Percentiles rank a stretch among this genome's conserved stretches.
These are phyloP conservation scores for Solanum microdontum DNA, from an alignment of 257 asterid species.

Conservation along the genomic window DNA sequence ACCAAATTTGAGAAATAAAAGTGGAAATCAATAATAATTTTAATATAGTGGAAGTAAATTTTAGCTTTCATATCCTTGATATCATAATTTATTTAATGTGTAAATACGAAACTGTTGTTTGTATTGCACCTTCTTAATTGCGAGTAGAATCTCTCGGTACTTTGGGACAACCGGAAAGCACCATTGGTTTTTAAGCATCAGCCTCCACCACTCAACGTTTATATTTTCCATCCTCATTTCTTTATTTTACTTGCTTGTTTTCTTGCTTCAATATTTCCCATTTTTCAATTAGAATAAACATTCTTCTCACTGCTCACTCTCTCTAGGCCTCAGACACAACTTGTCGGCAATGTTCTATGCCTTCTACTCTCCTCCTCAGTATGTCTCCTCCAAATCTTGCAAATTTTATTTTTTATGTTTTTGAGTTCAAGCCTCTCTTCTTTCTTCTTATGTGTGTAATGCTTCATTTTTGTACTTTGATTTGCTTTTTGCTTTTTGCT, in stretches of 20 bases:
- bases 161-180: neutral
- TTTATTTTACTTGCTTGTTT: neutral
- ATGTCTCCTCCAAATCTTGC: neutral
- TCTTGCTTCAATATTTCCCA: neutral
- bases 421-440: neutral
- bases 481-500: neutral
- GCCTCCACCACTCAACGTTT: neutral
- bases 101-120: neutral
- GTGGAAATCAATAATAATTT: too few species aligned
- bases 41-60: too few species aligned
- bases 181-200: neutral
- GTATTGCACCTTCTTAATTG: neutral
- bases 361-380: neutral
- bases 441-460: neutral
- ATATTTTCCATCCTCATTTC: neutral
- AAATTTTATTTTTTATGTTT: neutral
- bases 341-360: neutral
- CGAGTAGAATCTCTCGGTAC: neutral
- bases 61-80: too few species aligned
- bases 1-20: too few species aligned
- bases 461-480: neutral
- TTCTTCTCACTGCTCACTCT: neutral
- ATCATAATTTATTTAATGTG: too few species aligned
- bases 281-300: neutral
- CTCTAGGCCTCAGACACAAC: neutral